Percentiles rank a stretch among this genome's conserved stretches.
These are phyloP conservation scores for Melampsora americana DNA, from an alignment of 1,284 basidiomycete species.

Conservation along the genomic window DNA sequence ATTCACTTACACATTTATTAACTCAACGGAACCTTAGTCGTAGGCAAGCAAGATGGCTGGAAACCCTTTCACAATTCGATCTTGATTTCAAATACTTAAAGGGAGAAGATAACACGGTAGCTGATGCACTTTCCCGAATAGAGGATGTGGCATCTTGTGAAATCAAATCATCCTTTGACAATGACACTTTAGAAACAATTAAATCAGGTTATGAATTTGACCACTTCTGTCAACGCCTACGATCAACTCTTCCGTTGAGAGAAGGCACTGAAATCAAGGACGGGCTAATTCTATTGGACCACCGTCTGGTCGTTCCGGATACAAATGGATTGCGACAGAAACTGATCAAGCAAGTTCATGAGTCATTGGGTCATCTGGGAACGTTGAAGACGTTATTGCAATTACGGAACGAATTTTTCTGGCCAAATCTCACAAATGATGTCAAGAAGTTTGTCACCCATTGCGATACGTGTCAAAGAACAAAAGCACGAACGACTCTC, in stretches of 20 bases:
- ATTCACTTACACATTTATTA: conserved; percentile 55
- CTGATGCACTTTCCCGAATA: conserved; percentile 55
- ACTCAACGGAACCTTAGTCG: conserved; percentile 55
- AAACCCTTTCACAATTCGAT: conserved; percentile 54
- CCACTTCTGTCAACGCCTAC: not conserved
- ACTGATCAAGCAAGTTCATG: conserved; percentile 51
- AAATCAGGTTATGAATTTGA: not conserved
- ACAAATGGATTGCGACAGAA: conserved; percentile 46
- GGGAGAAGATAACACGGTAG: conserved; percentile 55
- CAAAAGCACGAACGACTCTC: conserved; percentile 40
- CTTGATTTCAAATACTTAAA: conserved; percentile 52
- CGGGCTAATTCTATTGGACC: conserved; percentile 53
- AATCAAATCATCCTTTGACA: not conserved
- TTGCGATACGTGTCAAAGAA: conserved; percentile 45
- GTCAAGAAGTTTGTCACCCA: not conserved
- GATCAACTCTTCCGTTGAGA: not conserved
- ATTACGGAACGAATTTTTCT: conserved; percentile 54
- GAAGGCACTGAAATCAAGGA: conserved; percentile 10
- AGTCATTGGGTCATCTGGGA: conserved; percentile 56
- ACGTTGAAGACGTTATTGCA: conserved; percentile 54
- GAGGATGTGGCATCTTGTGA: not conserved
- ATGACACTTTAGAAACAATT: not conserved
- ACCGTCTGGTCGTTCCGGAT: conserved; percentile 53
- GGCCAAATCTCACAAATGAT: conserved; percentile 55
- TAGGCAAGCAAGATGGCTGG: conserved; percentile 55